A percentile compares a stretch with the other conserved stretches of the same genome.
phyloP scores from a whole-genome alignment of 148 eudicot species.

The Oxyria digyna region DNA sequence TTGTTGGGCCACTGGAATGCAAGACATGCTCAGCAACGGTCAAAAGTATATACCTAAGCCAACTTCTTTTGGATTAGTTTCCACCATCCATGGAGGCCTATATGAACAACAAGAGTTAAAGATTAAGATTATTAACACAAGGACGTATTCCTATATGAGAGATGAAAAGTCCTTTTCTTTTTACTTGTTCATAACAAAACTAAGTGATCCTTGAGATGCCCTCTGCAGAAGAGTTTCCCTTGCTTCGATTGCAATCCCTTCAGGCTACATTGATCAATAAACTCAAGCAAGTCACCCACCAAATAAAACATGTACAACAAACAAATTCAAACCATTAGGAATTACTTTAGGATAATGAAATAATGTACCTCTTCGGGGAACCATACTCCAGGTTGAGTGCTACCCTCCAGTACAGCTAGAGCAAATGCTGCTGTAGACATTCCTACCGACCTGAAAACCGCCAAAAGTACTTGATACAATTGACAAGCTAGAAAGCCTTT shows the following conservation, averaged over 20 bases:
- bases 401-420: constrained; percentile 81
- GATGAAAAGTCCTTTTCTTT: neutral
- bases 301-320: neutral
- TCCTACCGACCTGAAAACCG: constrained; percentile 69
- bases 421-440: constrained; percentile 69
- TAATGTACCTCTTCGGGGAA: constrained; percentile 88
- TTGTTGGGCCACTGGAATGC: neutral
- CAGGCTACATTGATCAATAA: constrained; percentile 29
- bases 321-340: neutral
- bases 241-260: constrained; percentile 85
- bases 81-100: constrained; percentile 99
- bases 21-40: constrained; percentile 5
- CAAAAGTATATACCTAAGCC: constrained; percentile 72
- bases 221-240: constrained; percentile 62
- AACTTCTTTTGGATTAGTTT: constrained; percentile 74
- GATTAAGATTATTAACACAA: neutral
- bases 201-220: constrained; percentile 69
- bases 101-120: neutral
- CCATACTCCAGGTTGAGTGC: constrained; percentile 95
- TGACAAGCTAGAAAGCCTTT: no score
- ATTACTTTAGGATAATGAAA: neutral
- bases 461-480: neutral
- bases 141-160: neutral
- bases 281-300: neutral
- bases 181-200: constrained; percentile 86